A percentile compares a stretch with the other conserved stretches of the same genome.
These are phyloP conservation scores for Fragaria iinumae DNA, from an alignment of 306 rosid species.

Conservation along the genomic window DNA sequence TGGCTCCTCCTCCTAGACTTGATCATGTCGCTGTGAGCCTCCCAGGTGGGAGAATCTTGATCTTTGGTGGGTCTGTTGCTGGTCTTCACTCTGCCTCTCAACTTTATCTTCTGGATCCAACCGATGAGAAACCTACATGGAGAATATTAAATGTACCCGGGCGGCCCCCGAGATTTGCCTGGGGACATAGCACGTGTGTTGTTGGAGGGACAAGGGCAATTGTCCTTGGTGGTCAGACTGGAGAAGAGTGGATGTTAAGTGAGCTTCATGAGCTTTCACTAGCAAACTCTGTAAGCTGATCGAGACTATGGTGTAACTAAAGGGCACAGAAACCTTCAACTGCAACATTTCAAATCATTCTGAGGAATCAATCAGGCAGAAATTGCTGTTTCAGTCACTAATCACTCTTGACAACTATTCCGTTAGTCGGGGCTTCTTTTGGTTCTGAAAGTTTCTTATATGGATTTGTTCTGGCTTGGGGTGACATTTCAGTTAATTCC, in stretches of 20 bases:
- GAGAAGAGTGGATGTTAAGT: slow-evolving; percentile 99
- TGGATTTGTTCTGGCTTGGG: slow-evolving; percentile 58
- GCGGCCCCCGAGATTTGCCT: slow-evolving; percentile 91
- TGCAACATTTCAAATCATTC: slow-evolving; percentile 34
- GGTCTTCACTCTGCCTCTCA: slow-evolving; percentile 99
- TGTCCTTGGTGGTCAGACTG: slow-evolving; percentile 97
- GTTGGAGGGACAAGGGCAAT: slow-evolving; percentile 99
- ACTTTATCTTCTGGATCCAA: slow-evolving; percentile 91
- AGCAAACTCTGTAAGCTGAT: slow-evolving; percentile 70
- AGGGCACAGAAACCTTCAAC: slow-evolving; percentile 32
- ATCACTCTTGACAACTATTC: slow-evolving; percentile 36
- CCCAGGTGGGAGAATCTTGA: slow-evolving; percentile 95
- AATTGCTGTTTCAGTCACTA: slow-evolving; percentile 37
- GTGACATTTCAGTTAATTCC: slow-evolving; percentile 36
- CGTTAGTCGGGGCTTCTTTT: slow-evolving; percentile 47
- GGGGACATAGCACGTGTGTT: slow-evolving; percentile 99
- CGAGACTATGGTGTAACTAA: slow-evolving; percentile 24
- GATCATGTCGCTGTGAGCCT: slow-evolving; percentile 98
- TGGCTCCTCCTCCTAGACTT: slow-evolving; percentile 98
- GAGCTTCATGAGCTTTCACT: slow-evolving; percentile 96
- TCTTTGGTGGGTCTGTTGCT: slow-evolving; percentile 98
- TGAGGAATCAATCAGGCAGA: slow-evolving; percentile 38
- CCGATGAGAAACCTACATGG: slow-evolving; percentile 98
- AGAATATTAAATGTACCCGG: slow-evolving; percentile 93
- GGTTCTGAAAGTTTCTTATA: slow-evolving; percentile 45